Conservation (phyloP, 2,329 filamentous ascomycete genomes). For the Aspergillus aculeatinus region DNA sequence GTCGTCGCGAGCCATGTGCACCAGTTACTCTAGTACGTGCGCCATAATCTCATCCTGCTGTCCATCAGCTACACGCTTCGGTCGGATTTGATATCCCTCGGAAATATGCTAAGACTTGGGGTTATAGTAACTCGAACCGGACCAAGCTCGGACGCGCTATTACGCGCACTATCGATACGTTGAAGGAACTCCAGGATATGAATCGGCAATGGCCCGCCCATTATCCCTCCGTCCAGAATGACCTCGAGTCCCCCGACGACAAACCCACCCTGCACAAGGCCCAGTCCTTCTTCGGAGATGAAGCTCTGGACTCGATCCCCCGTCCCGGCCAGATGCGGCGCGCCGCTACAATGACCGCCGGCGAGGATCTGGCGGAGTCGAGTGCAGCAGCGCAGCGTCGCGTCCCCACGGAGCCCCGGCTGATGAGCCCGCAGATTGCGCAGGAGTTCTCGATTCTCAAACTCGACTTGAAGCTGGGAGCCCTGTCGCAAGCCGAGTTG, state of each 20-base stretch:
- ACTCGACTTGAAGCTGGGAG: conserved; percentile 86
- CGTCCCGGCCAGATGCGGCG: conserved; percentile 61
- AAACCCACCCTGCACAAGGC: conserved; percentile 39
- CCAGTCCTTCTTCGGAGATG: conserved; percentile 34
- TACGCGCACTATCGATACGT: conserved; percentile 76
- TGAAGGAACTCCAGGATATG: conserved; percentile 81
- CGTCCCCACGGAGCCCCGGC: conserved; percentile 66
- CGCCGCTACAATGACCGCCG: conserved; percentile 69
- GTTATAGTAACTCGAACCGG: conserved; percentile 73
- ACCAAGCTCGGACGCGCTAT: conserved; percentile 85
- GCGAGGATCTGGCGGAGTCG: conserved; percentile 64
- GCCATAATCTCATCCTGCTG: background rate
- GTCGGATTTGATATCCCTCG: background rate
- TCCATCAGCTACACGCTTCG: background rate
- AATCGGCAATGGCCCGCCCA: conserved; percentile 92
- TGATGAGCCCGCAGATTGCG: conserved; percentile 88
- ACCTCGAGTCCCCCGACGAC: conserved; percentile 28
- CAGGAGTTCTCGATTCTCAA: conserved; percentile 96
- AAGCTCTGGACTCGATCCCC: conserved; percentile 28
- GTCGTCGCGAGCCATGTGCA: conserved; percentile 79
- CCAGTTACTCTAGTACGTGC: conserved; percentile 74
- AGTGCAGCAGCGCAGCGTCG: conserved; percentile 68
- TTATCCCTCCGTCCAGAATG: conserved; percentile 67
- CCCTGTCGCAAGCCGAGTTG: conserved; percentile 80
- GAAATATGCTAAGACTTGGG: conserved; percentile 17